Evolutionary conservation across 2,329 filamentous ascomycete genomes (phyloP).

Genomic region (Coniochaeta sp.): DNA sequence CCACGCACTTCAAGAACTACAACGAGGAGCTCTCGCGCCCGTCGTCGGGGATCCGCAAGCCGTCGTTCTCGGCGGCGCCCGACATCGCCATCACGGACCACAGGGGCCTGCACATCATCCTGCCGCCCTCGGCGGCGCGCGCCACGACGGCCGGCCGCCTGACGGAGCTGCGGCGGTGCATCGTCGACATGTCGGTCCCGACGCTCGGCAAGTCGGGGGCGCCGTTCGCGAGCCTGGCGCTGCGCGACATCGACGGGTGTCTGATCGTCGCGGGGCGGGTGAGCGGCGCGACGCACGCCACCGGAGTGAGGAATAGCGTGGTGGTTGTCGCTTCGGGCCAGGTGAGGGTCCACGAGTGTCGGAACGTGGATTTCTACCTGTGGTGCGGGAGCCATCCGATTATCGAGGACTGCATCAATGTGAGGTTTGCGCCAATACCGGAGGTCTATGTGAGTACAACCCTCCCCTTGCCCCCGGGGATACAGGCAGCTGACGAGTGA

Average conservation of each 20-base stretch:
- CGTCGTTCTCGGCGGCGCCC: constrained; percentile 55
- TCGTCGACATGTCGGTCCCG: constrained; percentile 74
- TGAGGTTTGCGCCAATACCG: constrained; percentile 76
- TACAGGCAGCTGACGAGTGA: background rate
- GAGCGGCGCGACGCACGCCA: constrained; percentile 76
- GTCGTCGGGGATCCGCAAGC: constrained; percentile 41
- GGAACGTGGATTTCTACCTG: constrained; percentile 75
- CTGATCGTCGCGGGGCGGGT: constrained; percentile 75
- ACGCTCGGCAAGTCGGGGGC: constrained; percentile 30
- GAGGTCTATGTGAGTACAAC: constrained; percentile 53
- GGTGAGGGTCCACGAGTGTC: constrained; percentile 85
- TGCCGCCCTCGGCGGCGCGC: constrained; percentile 64
- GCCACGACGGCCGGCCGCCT: constrained; percentile 68
- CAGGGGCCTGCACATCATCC: constrained; percentile 63
- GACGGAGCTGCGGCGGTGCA: constrained; percentile 60
- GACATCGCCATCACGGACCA: constrained; percentile 62
- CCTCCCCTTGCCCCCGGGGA: background rate
- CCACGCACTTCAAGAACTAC: constrained; percentile 40
- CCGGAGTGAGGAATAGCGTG: constrained; percentile 63
- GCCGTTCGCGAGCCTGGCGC: constrained; percentile 60
- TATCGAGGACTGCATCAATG: constrained; percentile 76
- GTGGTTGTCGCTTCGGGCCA: constrained; percentile 77
- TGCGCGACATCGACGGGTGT: constrained; percentile 63
- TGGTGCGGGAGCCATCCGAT: constrained; percentile 79
- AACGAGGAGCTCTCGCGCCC: constrained; percentile 46